These are phyloP conservation scores for Waltergamsia citrina DNA, from an alignment of 2,329 filamentous ascomycete species.

Conservation along the genomic window DNA sequence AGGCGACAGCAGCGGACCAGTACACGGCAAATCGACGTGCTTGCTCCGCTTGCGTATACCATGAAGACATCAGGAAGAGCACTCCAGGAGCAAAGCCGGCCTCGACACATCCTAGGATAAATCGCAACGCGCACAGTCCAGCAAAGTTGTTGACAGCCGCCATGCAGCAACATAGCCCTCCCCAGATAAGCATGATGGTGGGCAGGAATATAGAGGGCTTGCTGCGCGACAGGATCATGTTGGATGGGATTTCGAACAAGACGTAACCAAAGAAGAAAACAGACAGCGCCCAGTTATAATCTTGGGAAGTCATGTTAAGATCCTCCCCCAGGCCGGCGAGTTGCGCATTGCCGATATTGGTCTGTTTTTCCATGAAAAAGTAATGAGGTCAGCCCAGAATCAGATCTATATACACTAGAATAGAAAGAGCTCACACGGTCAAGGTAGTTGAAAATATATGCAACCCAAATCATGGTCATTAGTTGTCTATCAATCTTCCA, in stretches of 20 bases:
- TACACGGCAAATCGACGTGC: not conserved
- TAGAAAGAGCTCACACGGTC: not conserved
- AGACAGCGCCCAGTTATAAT: too few species aligned
- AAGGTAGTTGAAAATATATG: slow-evolving; percentile 2
- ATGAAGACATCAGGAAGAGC: slow-evolving; percentile 40
- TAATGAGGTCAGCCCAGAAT: too few species aligned
- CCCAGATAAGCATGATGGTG: slow-evolving; percentile 38
- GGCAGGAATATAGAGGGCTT: slow-evolving; percentile 39
- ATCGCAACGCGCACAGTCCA: slow-evolving; percentile 32
- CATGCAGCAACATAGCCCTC: slow-evolving; percentile 31
- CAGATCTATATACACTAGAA: too few species aligned
- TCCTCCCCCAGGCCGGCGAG: slow-evolving; percentile 38
- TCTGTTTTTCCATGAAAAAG: too few species aligned
- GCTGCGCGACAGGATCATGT: slow-evolving; percentile 39
- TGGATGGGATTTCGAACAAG: slow-evolving; percentile 41
- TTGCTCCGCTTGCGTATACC: slow-evolving; percentile 41
- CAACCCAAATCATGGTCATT: slow-evolving; percentile 3
- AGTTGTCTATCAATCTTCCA: slow-evolving; percentile 9
- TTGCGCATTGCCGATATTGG: slow-evolving; percentile 33
- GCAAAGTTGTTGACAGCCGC: slow-evolving; percentile 33
- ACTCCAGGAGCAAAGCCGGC: slow-evolving; percentile 42
- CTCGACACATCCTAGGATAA: slow-evolving; percentile 39
- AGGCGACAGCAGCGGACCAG: not conserved
- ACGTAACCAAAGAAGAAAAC: slow-evolving; percentile 47
- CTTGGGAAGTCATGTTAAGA: too few species aligned